A percentile compares a stretch with the other conserved stretches of the same genome.
phyloP scores from a whole-genome alignment of 768 basidiomycete genomes.

The Tylopilus balloui region DNA sequence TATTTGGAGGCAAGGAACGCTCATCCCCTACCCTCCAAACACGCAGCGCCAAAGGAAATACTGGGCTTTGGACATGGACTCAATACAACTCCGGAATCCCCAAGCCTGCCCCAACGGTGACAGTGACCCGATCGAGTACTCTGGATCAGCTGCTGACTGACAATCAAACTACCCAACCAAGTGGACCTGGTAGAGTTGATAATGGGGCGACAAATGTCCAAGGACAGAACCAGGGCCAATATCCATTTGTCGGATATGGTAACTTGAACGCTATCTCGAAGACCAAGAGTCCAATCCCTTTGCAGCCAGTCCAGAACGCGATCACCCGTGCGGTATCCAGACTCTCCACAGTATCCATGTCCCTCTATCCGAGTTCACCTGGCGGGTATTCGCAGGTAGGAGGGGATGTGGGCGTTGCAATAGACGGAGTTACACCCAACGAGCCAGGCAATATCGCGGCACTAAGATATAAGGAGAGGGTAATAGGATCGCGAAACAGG shows the following conservation, averaged over 20 bases:
- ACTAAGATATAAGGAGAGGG: slow-evolving; percentile 35
- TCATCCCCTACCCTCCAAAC: slow-evolving; percentile 34
- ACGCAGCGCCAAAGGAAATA: slow-evolving; percentile 37
- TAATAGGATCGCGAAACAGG: slow-evolving; percentile 16
- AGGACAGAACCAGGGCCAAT: slow-evolving; percentile 10
- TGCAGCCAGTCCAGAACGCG: slow-evolving; percentile 41
- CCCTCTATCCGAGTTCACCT: slow-evolving; percentile 46
- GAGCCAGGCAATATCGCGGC: slow-evolving; percentile 35
- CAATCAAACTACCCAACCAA: slow-evolving; percentile 8
- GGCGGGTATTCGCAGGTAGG: slow-evolving; percentile 21
- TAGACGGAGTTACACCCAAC: slow-evolving; percentile 38
- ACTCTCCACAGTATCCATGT: slow-evolving; percentile 41
- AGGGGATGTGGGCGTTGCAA: slow-evolving; percentile 33
- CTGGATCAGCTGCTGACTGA: slow-evolving; percentile 9
- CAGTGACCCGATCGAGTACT: slow-evolving; percentile 23
- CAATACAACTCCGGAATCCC: slow-evolving; percentile 44
- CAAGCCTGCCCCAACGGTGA: slow-evolving; percentile 23
- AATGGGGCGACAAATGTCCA: slow-evolving; percentile 14
- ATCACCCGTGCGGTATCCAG: slow-evolving; percentile 39
- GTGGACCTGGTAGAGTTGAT: slow-evolving; percentile 4
- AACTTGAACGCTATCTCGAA: slow-evolving; percentile 20
- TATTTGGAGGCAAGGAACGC: slow-evolving; percentile 74
- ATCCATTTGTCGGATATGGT: slow-evolving; percentile 27
- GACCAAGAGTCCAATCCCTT: slow-evolving; percentile 25
- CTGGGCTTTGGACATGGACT: slow-evolving; percentile 52